Base-by-base conservation (phyloP, 345 rosid genomes). In the Eucalyptus brandiana region DNA sequence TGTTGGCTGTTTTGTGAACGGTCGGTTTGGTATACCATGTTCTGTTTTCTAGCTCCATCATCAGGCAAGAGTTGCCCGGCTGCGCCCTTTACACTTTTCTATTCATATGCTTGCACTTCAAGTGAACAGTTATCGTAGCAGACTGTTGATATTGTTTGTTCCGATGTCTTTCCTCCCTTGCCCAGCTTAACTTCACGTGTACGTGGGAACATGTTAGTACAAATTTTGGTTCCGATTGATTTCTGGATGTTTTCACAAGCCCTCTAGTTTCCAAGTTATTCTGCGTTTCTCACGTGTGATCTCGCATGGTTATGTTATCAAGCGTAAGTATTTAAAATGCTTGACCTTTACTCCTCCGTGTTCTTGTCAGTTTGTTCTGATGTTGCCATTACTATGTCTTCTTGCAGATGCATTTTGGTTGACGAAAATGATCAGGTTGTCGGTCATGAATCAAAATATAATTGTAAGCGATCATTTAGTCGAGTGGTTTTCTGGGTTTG, bases 341-440 rank as follows among this genome's bases (percentile, higher is more conserved):
- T 40, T 12, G 83, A 19, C 9, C 83, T 76, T 21, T 76, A 10
- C 12, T 76, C 47, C 47, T 37, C n/a, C 44, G 13, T 65, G 47
- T 32, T 51, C 17, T 42, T 34, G 49, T 26, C 11, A 48, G 50
- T 30, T 11, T 40, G 49, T 62, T 24, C 86, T 69, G 42, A 80
- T 80, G 32, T 76, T 87, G 56, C 13, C 51, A 51, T 81, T 60
- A 23, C n/a, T 19, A 28, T 40, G 83, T 80, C 62, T 26, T 89
- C 54, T 44, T 91, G 92, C 96, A 97, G 99, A 93, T 97, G 99
- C 97, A 97, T 97, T 91, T 95, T 97, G 81, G 97, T 97, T 90
- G 97, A 97, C 87, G 99, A 97, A 92, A 93, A 87, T 87, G 99
- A 96, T 91, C 92, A 80, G 34, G 98, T 95, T 86, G 95, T 96